Evolutionary conservation across 495 filamentous ascomycete genomes (phyloP).

Genomic region (Penicillium tannophilum): DNA sequence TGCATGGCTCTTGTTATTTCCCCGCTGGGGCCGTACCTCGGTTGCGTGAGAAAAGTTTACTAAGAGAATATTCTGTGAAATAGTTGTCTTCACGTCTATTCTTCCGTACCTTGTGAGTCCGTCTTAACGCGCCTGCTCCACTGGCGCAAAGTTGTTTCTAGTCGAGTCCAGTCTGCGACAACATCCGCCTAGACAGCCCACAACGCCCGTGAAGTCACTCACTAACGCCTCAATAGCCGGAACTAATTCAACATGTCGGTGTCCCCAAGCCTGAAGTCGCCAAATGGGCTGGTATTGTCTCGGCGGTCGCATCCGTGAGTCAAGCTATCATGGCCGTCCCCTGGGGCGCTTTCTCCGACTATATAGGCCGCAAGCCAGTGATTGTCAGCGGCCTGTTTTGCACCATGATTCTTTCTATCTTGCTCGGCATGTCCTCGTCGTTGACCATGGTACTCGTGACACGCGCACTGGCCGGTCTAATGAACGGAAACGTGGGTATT

Average conservation of each 20-base stretch:
- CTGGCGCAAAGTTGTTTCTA: not conserved
- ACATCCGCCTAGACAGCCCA: not conserved
- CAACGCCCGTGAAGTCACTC: not conserved
- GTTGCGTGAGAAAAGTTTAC: not conserved
- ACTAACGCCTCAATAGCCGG: constrained; percentile 50
- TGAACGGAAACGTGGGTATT: constrained; percentile 80
- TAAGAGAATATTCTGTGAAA: constrained; percentile 1
- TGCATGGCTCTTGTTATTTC: not conserved
- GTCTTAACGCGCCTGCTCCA: not conserved
- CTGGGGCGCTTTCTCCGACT: constrained; percentile 80
- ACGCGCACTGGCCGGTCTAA: constrained; percentile 66
- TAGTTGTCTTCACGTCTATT: constrained; percentile 77
- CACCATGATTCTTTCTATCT: constrained; percentile 71
- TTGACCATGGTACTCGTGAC: constrained; percentile 71
- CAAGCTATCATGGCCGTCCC: constrained; percentile 73
- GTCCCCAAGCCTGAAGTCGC: constrained; percentile 72
- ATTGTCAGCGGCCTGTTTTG: constrained; percentile 70
- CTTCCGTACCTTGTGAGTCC: constrained; percentile 74
- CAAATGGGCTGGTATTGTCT: constrained; percentile 74
- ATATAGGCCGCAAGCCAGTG: constrained; percentile 70
- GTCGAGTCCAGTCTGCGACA: not conserved
- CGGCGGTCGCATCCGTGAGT: constrained; percentile 69
- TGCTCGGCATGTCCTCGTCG: constrained; percentile 77
- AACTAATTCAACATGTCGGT: constrained; percentile 81
- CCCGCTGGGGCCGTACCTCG: too few relatives aligned